These are phyloP conservation scores for Avena sativa DNA, from an alignment of 176 grass and related monocot species.

Conservation along the genomic window DNA sequence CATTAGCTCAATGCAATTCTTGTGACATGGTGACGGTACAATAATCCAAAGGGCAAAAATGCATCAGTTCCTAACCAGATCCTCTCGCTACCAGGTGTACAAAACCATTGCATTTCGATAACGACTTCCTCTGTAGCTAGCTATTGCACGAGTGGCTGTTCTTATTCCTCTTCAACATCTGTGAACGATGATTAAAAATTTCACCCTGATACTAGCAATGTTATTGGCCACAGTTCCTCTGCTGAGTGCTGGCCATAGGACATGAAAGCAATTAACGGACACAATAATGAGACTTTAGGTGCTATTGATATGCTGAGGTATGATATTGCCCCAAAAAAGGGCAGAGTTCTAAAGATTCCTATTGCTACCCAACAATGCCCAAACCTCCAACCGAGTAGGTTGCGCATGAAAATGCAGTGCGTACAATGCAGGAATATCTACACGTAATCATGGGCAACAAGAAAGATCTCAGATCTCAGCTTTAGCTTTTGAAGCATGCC, in stretches of 20 bases:
- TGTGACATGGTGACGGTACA: background rate
- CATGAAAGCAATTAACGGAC: constrained; percentile 17
- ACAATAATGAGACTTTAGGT: background rate
- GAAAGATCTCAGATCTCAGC: constrained; percentile 35
- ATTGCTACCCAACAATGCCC: background rate
- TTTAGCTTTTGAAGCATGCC: constrained; percentile 63
- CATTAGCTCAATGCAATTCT: constrained; percentile 1
- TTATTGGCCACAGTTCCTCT: constrained; percentile 5
- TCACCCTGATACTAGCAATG: background rate
- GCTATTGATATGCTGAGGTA: constrained; percentile 11
- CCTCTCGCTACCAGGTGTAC: background rate
- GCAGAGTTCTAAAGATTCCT: constrained; percentile 19
- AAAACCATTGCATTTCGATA: background rate
- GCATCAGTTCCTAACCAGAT: background rate
- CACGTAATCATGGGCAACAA: constrained; percentile 35
- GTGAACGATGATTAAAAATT: constrained; percentile 20
- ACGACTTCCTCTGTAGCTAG: background rate
- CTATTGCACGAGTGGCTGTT: background rate
- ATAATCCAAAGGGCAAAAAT: constrained; percentile 9
- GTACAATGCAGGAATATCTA: constrained; percentile 27
- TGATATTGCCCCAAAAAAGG: constrained; percentile 6
- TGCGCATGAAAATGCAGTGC: constrained; percentile 31
- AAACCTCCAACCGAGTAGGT: background rate
- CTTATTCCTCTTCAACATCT: background rate
- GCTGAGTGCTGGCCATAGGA: background rate